These are phyloP conservation scores for Volvox carteri DNA, from an alignment of 163 green algal species.

Conservation along the genomic window DNA sequence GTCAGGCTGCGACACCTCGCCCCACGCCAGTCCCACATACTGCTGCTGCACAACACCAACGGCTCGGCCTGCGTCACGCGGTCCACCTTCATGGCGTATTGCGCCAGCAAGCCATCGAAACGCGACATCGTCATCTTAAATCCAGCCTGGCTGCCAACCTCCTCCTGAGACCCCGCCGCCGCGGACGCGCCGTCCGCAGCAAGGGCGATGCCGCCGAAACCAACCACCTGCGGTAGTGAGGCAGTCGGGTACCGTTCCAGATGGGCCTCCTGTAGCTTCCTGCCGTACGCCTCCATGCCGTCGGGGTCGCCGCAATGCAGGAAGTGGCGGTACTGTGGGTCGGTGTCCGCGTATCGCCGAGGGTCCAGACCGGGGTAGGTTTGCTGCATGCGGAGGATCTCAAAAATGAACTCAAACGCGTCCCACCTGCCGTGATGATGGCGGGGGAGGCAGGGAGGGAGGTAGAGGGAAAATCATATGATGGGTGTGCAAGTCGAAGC, in stretches of 20 bases:
- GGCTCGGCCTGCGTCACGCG: too few relatives aligned
- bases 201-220: too few relatives aligned
- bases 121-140: background rate
- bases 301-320: slow-evolving; percentile 34
- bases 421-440: too few relatives aligned
- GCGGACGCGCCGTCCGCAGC: background rate
- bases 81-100: background rate
- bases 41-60: slow-evolving; percentile 37
- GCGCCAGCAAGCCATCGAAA: background rate
- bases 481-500: background rate
- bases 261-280: slow-evolving; percentile 8
- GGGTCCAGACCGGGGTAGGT: slow-evolving; percentile 44
- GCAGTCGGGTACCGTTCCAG: background rate
- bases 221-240: background rate
- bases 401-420: slow-evolving; percentile 50
- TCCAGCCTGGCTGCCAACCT: background rate
- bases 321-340: slow-evolving; percentile 22
- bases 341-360: background rate
- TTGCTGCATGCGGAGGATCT: slow-evolving; percentile 58
- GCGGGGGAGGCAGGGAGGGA: too few relatives aligned
- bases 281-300: slow-evolving; percentile 43
- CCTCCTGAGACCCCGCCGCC: background rate
- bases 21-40: background rate
- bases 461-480: too few relatives aligned
- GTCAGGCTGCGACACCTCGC: background rate